Evolutionary conservation across 768 basidiomycete genomes (phyloP), one percentile per base, ranked within the genome.

Genomic region (Russula earlei): DNA sequence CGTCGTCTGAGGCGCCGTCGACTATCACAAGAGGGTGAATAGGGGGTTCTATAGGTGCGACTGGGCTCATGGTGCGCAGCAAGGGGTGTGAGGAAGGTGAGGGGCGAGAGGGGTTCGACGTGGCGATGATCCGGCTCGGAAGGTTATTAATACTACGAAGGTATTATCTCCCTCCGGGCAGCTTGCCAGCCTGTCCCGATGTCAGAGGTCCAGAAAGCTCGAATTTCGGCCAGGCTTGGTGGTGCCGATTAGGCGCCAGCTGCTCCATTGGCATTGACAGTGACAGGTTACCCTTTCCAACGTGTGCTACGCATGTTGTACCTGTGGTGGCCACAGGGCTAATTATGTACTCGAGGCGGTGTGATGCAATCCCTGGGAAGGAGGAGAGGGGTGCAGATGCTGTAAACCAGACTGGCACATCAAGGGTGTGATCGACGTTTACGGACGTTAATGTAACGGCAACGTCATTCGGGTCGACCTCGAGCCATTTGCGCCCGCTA

Each of bases 1-100:
- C 54, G 20, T 62, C 61, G 20, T 62, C 61, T 41, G 59, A 49
- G 29, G 49, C 48, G 22, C 60, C 59, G 22, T 62, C 61, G 3
- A 62, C 38, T 22, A 55, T 60, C 43, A 60, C 61, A 52, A 40
- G 41, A 43, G 47, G 48, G 15, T 52, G 54, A 49, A 49, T 12
- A 43, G 42, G 46, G 47, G 41, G 4, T 47, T 58, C 55, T 17
- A 36, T 25, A 4, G 43, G 47, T 29, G 37, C 49, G 17, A 59
- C 29, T 19, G 49, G 55, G 24, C 43, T 57, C 58, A 56, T 56
- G 43, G n/a, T n/a, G 5, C 9, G 42, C 5, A 19, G 55, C 8
- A 19, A 25, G 14, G n/a, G 9, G 17, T 14, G 37, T 17, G 27
- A 46, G 47, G 5, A 24, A 5, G 22, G 25, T 33, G 40, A 24